A percentile compares a stretch with the other conserved stretches of the same genome.
Conservation (phyloP, 1,284 basidiomycete species). For the Melampsora americana region DNA sequence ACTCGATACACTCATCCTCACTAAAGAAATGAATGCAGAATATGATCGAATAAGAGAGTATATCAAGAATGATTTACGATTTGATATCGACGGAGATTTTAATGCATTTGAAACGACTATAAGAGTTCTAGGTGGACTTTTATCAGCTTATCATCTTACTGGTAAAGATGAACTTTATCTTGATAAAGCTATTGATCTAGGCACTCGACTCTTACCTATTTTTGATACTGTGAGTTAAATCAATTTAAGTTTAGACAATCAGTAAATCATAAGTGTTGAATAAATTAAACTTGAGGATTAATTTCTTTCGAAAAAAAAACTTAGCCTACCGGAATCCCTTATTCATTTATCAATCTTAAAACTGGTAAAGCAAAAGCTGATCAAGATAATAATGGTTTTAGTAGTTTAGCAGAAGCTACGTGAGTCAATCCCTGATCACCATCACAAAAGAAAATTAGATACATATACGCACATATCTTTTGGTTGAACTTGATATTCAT, state of each 20-base stretch:
- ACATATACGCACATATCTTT: background rate
- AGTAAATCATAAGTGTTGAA: no score
- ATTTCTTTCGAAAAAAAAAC: no score
- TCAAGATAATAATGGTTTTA: conserved; percentile 64
- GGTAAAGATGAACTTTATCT: conserved; percentile 67
- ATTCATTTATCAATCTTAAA: conserved; percentile 73
- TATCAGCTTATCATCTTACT: conserved; percentile 73
- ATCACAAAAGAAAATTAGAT: background rate
- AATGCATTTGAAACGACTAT: conserved; percentile 92
- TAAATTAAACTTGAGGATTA: no score
- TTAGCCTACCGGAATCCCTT: conserved; percentile 69
- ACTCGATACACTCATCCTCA: conserved; percentile 31
- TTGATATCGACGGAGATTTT: conserved; percentile 74
- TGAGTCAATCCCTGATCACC: conserved; percentile 16
- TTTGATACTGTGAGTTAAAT: conserved; percentile 64
- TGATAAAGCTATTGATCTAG: conserved; percentile 72
- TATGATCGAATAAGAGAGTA: conserved; percentile 20
- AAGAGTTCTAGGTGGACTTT: conserved; percentile 73
- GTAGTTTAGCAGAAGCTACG: conserved; percentile 78
- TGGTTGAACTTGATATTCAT: background rate
- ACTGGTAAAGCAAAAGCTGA: conserved; percentile 66
- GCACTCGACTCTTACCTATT: conserved; percentile 74
- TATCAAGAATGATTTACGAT: conserved; percentile 65
- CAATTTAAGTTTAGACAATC: no score
- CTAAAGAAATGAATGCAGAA: conserved; percentile 21